These are phyloP conservation scores for Cunninghamia lanceolata DNA, from an alignment of 75 land plant genomes.

Conservation along the genomic window DNA sequence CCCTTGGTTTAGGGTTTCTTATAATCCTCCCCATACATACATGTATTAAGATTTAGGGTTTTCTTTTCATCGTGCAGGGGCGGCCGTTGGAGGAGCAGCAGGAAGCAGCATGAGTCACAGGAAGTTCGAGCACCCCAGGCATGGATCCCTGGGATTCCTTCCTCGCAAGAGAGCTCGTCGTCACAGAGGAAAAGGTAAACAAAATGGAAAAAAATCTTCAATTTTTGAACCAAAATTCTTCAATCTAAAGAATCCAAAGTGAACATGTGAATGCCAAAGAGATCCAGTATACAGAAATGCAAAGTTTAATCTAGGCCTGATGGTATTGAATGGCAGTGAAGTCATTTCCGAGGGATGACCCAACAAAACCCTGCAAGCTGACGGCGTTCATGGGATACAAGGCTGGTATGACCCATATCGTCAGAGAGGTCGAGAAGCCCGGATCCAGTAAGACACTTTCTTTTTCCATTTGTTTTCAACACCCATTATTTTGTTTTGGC, in stretches of 20 bases:
- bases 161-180: slow-evolving; percentile 76
- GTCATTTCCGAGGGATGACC: slow-evolving; percentile 31
- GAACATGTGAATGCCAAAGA: not conserved
- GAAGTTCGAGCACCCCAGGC: slow-evolving; percentile 95
- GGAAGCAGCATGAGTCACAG: slow-evolving; percentile 66
- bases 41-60: not conserved
- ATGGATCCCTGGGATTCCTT: slow-evolving; percentile 30
- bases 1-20: no score
- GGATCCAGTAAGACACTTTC: slow-evolving; percentile 44
- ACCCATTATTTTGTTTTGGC: not conserved
- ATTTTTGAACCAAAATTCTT: not conserved
- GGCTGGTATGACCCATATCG: slow-evolving; percentile 71
- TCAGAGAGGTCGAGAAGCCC: slow-evolving; percentile 59
- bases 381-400: slow-evolving; percentile 62
- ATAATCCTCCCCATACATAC: no score
- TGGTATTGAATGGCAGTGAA: not conserved
- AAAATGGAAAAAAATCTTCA: no score
- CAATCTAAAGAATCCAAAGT: not conserved
- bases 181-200: slow-evolving; percentile 79
- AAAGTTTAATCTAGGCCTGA: not conserved
- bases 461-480: not conserved
- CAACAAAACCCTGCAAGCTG: slow-evolving; percentile 31
- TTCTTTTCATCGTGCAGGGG: not conserved
- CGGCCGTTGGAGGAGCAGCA: slow-evolving; percentile 10
- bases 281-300: not conserved